Evolutionary conservation across 148 eudicot genomes (phyloP).

Genomic region (Chenopodium suecicum): DNA sequence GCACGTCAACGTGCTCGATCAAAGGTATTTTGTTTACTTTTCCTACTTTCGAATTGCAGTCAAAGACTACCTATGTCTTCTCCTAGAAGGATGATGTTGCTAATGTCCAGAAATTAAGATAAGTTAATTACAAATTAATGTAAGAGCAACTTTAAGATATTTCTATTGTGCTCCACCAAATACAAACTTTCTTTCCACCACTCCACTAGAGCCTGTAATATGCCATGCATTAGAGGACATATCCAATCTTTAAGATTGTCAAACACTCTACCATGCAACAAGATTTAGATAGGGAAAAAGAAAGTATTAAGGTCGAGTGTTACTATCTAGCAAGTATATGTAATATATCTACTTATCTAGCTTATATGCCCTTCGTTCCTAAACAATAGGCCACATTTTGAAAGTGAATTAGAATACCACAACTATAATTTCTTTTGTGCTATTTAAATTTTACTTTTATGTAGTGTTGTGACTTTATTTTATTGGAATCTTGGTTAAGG

Average conservation of each 20-base stretch:
- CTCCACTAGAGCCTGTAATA: not conserved
- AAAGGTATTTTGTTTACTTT: conserved; percentile 44
- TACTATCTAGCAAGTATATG: not conserved
- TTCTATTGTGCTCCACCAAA: not conserved
- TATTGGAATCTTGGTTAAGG: no score
- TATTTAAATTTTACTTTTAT: no score
- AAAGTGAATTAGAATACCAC: not conserved
- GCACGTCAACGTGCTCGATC: conserved; percentile 89
- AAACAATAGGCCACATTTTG: not conserved
- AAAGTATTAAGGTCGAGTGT: not conserved
- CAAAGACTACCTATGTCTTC: not conserved
- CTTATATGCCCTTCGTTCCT: not conserved
- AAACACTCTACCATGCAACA: not conserved
- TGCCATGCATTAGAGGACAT: not conserved
- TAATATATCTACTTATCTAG: no score
- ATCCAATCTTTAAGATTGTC: not conserved
- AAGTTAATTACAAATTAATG: not conserved
- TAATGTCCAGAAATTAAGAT: not conserved
- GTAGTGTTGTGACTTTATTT: no score
- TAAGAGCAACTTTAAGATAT: not conserved
- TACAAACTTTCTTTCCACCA: not conserved
- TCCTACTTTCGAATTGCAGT: not conserved
- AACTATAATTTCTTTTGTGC: not conserved
- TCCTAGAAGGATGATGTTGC: not conserved
- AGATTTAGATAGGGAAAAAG: not conserved